phyloP scores from a whole-genome alignment of 2,329 filamentous ascomycete genomes.

The Neurospora sp. region DNA sequence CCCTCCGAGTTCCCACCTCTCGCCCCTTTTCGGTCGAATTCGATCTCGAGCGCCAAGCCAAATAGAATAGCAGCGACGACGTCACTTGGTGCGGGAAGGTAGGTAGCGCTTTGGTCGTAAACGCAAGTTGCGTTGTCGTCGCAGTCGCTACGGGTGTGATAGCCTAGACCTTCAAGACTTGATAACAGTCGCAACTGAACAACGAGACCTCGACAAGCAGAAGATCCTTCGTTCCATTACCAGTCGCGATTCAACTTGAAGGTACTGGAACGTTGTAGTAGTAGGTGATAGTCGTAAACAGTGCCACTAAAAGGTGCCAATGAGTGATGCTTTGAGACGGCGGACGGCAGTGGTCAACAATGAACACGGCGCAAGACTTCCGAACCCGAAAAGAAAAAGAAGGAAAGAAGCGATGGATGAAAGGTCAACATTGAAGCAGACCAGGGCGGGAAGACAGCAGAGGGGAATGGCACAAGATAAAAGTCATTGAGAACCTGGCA shows the following conservation, averaged over 20 bases:
- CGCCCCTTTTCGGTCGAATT: neutral
- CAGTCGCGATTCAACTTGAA: neutral
- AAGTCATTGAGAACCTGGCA: neutral
- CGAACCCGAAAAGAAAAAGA: neutral
- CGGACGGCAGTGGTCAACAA: neutral
- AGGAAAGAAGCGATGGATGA: neutral
- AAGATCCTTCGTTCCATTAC: neutral
- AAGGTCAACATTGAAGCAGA: neutral
- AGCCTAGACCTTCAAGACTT: neutral
- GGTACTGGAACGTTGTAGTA: neutral
- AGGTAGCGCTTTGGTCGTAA: neutral
- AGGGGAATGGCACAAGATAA: neutral
- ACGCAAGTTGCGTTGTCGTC: neutral
- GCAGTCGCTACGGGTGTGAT: neutral
- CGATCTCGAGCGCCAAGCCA: neutral
- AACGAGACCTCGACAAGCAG: neutral
- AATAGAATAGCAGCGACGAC: neutral
- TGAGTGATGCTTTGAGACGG: neutral
- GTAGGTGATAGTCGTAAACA: neutral
- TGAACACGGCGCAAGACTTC: neutral
- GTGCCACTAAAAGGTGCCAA: neutral
- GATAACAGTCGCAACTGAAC: neutral
- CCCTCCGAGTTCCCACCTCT: neutral
- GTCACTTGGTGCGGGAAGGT: neutral
- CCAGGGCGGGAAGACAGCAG: neutral